Base-by-base conservation (phyloP, 352 stramenopile genomes). In the Phytophthora cryptogea region DNA sequence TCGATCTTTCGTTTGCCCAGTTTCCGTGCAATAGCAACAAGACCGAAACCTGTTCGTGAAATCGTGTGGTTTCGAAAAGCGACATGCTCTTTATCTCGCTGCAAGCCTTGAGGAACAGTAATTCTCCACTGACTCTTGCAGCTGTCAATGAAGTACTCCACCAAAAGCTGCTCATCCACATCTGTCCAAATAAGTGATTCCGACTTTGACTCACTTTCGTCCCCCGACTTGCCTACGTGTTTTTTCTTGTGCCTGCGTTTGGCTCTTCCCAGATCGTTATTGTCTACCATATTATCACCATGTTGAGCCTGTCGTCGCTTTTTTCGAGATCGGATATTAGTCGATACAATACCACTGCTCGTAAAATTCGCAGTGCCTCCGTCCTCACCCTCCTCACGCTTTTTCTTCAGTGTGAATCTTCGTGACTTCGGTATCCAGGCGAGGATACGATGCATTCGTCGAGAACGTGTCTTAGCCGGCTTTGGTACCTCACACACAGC, bases 391-490 rank as follows among this genome's bases (percentile, higher is more conserved):
- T 60, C 61, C 5, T 61, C 54, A 17, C 55, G 52, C 46, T 51
- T 74, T 53, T 68, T 47, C 56, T 83, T 71, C 5, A 62, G 30
- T 33, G 45, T 20, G 36, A 63, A 55, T 37, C 87, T 89, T n/a
- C 72, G 74, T 10, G 79, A 84, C 53, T 86, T 88, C 5, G 74
- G 63, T 55, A 91, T 92, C 83, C 83, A 92, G 16, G 74, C 79
- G 0, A 90, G 66, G 35, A 89, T 87, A 27, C 80, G 70, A 49
- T 80, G 57, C 83, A 92, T 92, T 16, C 80, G 69, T 53, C 80
- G 64, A 27, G 80, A 78, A 17, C 83, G 75, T 1, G 78, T 91
- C 37, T 79, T 83, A 13, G 72, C 39, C 4, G 84, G 84, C 23
- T 89, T 77, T 11, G 84, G 84, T 11, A 91, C 72, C 49, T 79